Conservation (phyloP, 2,329 filamentous ascomycete species). For the Tolypocladium sp. region DNA sequence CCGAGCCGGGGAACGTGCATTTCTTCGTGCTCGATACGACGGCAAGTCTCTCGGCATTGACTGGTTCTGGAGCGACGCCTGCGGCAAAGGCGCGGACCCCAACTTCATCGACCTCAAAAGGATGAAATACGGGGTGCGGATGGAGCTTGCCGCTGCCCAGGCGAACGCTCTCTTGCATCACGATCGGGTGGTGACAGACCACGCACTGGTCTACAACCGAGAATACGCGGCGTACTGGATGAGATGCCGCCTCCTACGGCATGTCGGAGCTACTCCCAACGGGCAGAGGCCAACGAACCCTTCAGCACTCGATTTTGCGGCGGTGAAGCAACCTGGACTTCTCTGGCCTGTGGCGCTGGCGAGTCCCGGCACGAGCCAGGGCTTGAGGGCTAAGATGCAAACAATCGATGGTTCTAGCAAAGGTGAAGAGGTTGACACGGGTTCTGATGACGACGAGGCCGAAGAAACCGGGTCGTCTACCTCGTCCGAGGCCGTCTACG, state of each 20-base stretch:
- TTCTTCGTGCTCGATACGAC: background rate
- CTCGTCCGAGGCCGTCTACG: background rate
- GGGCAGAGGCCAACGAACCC: background rate
- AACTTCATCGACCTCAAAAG: background rate
- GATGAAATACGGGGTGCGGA: background rate
- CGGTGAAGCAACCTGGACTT: background rate
- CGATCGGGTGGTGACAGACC: background rate
- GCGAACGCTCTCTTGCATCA: background rate
- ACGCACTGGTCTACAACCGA: background rate
- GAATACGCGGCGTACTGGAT: background rate
- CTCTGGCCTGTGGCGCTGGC: background rate
- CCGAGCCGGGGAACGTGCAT: background rate
- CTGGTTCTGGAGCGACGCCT: constrained; percentile 3
- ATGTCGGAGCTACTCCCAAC: background rate
- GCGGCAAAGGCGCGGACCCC: constrained; percentile 1
- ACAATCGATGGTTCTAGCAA: too few relatives aligned
- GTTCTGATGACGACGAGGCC: too few relatives aligned
- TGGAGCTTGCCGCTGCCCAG: background rate
- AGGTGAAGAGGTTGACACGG: too few relatives aligned
- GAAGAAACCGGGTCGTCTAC: too few relatives aligned
- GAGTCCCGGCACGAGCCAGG: background rate
- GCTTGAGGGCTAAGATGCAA: background rate
- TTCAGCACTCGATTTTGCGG: background rate
- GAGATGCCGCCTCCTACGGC: background rate
- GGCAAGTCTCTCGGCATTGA: background rate